These are phyloP conservation scores for Pichia sp. DNA, from an alignment of 1,139 yeast species.

Conservation along the genomic window DNA sequence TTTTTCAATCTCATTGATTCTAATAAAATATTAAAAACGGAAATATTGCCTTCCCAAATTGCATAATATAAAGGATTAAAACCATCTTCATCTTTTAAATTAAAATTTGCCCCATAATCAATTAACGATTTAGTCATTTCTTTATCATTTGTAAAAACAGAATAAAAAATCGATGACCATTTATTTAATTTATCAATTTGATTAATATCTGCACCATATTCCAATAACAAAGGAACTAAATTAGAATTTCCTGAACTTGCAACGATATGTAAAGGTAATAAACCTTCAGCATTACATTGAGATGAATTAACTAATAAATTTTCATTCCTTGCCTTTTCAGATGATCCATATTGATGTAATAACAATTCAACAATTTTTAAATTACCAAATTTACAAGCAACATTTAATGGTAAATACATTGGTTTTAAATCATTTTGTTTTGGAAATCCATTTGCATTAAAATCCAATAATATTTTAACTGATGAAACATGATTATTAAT, in stretches of 20 bases:
- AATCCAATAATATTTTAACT: constrained; percentile 41
- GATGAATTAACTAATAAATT: constrained; percentile 31
- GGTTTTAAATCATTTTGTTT: constrained; percentile 42
- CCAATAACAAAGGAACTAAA: constrained; percentile 60
- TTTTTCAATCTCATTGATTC: constrained; percentile 28
- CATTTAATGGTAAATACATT: constrained; percentile 74
- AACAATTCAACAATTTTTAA: constrained; percentile 62
- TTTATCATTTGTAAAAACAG: constrained; percentile 80
- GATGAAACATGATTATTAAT: constrained; percentile 58
- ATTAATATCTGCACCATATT: constrained; percentile 74
- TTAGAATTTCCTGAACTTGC: constrained; percentile 77
- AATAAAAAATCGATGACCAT: constrained; percentile 92
- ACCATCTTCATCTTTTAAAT: constrained; percentile 77
- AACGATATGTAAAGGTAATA: constrained; percentile 80
- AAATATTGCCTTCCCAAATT: constrained; percentile 88
- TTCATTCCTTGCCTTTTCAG: constrained; percentile 23
- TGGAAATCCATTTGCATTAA: constrained; percentile 56
- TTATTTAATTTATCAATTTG: constrained; percentile 77
- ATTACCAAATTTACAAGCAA: constrained; percentile 86
- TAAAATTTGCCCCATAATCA: constrained; percentile 64
- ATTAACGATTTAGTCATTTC: constrained; percentile 66
- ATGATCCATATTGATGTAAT: constrained; percentile 35
- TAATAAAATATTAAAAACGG: constrained; percentile 63
- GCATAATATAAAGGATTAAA: constrained; percentile 82
- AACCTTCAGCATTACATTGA: constrained; percentile 79